Base-by-base conservation (phyloP, 1,139 yeast genomes). In the Nadsonia commutata region DNA sequence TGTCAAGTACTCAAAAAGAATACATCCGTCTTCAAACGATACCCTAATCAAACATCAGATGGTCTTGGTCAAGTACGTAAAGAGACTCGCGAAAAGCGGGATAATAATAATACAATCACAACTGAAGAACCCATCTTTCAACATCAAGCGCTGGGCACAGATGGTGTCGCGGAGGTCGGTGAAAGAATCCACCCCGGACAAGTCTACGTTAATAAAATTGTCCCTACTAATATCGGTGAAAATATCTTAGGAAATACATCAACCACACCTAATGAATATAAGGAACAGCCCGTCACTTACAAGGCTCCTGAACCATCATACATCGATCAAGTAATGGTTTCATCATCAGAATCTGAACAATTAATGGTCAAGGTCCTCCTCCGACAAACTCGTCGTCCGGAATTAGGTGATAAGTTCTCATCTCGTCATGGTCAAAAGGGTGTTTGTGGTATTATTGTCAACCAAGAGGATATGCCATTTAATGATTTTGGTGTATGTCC, bases 391-490 rank as follows among this genome's bases (percentile, higher is more conserved):
- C 79, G 99, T 68, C 76, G 98, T 60, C 99, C 99, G 0, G 99
- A 90, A 64, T 68, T 90, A 46, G 99, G 99, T 48, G 99, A 90
- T 60, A 90, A 90, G 63, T 90, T 93, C 56, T 86, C 96, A 2
- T 85, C 95, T 1, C 79, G 97, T 62, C 96, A 86, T 63, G 98
- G 98, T 31, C 98, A 90, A 63, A 90, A 90, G 68, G 98, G 98
- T 74, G 97, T 90, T 31, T 88, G 97, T 70, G 97, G 97, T 63
- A 84, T 88, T 53, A 90, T 88, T 62, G 96, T 88, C 13, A 88
- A 84, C 56, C 96, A 88, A 58, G 96, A 86, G 59, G 98, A 90
- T 59, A 72, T 90, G 72, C 98, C 98, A 27, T 90, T 88, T 61
- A 83, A 80, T 58, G 96, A 88, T 54, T 74, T 78, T 48, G 97